Base-by-base conservation (phyloP, 768 basidiomycete species). In the Russula olivacea region DNA sequence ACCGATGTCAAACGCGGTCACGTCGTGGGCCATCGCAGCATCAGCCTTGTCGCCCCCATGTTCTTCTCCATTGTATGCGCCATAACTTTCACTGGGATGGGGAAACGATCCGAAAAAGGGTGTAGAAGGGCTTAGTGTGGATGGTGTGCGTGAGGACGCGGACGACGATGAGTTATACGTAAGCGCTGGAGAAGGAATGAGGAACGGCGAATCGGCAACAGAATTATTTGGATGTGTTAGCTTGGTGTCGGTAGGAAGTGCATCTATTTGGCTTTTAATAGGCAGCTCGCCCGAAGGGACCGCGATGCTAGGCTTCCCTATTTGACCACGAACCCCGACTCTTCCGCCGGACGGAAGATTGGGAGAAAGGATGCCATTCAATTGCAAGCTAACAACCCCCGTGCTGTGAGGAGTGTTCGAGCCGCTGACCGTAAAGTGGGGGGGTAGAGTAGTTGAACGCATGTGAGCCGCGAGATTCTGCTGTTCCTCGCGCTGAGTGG, bases 41-140 rank as follows among this genome's bases (percentile, higher is more conserved):
- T 64, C 63, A 10, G 54, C 25, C 48, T 64, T 64, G 53, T 60
- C 63, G 17, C 58, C 58, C 43, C 58, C 54, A 11, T 64, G 58
- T 38, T 64, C 63, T 51, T 64, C 62, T 54, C 57, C 63, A 32
- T 60, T 59, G 41, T 60, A 64, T 51, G 61, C 43, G 9, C 58
- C 74, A 63, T 75, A 78, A 25, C 58, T 64, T 28, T 76, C 76
- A 55, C 72, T 69, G 34, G 66, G 63, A 23, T 71, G 57, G 11
- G 66, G 54, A 69, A 88, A 87, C 9, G 83, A 81, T 30, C 82
- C 81, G 73, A 87, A 84, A 74, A 87, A 88, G 12, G 86, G 86
- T 12, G 86, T 88, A 12, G 85, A 81, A 19, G 87, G 87, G 69
- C 87, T 88, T 59, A 87, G 76, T 32, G 84, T 86, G 43, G 84